phyloP scores from a whole-genome alignment of 169 alveolate genomes.

The Pseudocohnilembus persalinus region DNA sequence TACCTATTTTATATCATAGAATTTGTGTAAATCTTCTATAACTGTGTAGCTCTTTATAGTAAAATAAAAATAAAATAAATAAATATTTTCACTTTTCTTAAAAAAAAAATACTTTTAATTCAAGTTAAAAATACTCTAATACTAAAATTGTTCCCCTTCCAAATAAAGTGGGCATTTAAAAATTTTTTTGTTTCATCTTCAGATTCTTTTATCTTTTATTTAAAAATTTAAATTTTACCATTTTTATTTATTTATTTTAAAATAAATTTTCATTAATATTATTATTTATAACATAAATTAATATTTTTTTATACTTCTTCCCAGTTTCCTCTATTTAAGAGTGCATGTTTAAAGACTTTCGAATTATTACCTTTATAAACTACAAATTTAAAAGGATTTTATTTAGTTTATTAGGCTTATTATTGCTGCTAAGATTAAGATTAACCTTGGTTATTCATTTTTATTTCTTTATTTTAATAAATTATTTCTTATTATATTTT shows the following conservation, averaged over 20 bases:
- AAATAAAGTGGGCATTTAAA: conserved; percentile 10
- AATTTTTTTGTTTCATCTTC: conserved; percentile 5
- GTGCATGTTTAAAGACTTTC: conserved; percentile 1
- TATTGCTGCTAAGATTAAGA: no score
- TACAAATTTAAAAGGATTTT: background rate
- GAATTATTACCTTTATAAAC: conserved; percentile 17
- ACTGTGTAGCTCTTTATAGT: conserved; percentile 3
- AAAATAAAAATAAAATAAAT: background rate
- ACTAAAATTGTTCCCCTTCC: conserved; percentile 16
- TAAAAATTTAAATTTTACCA: background rate
- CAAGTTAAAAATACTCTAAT: background rate
- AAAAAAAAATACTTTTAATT: background rate
- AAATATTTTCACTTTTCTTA: background rate
- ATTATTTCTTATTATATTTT: no score
- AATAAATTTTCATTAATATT: background rate
- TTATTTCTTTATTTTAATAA: no score
- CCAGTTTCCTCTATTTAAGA: conserved; percentile 24
- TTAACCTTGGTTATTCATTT: no score
- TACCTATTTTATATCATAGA: conserved; percentile 15
- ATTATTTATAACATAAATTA: background rate
- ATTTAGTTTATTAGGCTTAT: no score
- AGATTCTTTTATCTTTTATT: conserved; percentile 6
- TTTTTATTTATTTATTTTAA: no score
- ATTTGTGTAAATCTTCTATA: conserved; percentile 28
- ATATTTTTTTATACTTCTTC: conserved; percentile 12